Conservation (phyloP, 2,329 filamentous ascomycete species). For the Colletotrichum neosansevieriae region DNA sequence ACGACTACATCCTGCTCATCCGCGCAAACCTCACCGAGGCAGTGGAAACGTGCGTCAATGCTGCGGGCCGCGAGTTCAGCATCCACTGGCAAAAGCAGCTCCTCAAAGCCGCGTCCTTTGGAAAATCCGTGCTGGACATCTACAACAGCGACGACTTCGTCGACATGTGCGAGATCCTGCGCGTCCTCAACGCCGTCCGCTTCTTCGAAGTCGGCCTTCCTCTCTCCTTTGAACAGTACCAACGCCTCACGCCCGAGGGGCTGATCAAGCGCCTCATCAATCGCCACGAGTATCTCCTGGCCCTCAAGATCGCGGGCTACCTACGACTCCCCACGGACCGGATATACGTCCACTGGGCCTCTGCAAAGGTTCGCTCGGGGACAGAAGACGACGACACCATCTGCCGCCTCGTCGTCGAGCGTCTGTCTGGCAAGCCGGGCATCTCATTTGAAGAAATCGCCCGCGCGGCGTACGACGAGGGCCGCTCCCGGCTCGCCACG, state of each 20-base stretch:
- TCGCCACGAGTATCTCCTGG: slow-evolving; percentile 90
- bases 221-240: slow-evolving; percentile 92
- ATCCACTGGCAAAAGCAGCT: slow-evolving; percentile 94
- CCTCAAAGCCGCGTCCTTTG: slow-evolving; percentile 96
- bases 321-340: slow-evolving; percentile 86
- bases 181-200: slow-evolving; percentile 91
- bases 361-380: slow-evolving; percentile 89
- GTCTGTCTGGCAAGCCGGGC: slow-evolving; percentile 86
- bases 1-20: slow-evolving; percentile 97
- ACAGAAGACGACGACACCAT: slow-evolving; percentile 89
- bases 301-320: slow-evolving; percentile 88
- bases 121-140: slow-evolving; percentile 95
- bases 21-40: slow-evolving; percentile 88
- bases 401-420: slow-evolving; percentile 86
- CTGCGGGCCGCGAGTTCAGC: slow-evolving; percentile 91
- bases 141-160: slow-evolving; percentile 99
- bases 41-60: slow-evolving; percentile 92
- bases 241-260: slow-evolving; percentile 88
- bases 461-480: slow-evolving; percentile 92
- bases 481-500: slow-evolving; percentile 87
- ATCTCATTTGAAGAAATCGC: slow-evolving; percentile 98
- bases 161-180: slow-evolving; percentile 94
- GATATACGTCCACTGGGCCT: slow-evolving; percentile 98
- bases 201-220: slow-evolving; percentile 93
- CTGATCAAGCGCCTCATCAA: slow-evolving; percentile 89